A percentile compares a stretch with the other conserved stretches of the same genome.
phyloP scores from a whole-genome alignment of 176 grass and related monocot genomes.

The Aegilops sharonensis region DNA sequence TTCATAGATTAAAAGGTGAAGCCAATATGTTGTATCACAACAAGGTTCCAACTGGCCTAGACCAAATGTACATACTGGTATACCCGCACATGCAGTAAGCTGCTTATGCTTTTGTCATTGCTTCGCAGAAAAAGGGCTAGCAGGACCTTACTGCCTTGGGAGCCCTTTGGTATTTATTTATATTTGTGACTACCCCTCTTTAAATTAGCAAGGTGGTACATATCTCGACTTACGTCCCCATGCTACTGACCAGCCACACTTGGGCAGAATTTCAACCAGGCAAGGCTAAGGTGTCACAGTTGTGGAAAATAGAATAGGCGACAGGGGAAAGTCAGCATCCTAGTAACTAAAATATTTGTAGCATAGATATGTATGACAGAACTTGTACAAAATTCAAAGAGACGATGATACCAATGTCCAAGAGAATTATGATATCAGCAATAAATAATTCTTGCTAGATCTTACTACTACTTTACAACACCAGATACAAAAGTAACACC shows the following conservation, averaged over 20 bases:
- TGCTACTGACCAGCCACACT: background rate
- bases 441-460: background rate
- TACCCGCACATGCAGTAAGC: background rate
- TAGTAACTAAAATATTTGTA: background rate
- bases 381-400: background rate
- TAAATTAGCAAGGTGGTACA: background rate
- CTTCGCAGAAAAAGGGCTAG: background rate
- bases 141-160: background rate
- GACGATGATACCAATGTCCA: background rate
- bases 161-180: background rate
- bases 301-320: background rate
- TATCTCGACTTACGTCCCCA: background rate
- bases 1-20: conserved; percentile 1
- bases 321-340: background rate
- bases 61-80: background rate
- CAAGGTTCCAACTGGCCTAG: background rate
- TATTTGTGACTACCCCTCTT: background rate
- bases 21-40: background rate
- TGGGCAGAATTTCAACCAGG: background rate
- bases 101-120: background rate
- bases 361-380: background rate
- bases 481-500: background rate
- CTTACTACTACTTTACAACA: background rate
- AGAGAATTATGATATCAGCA: background rate
- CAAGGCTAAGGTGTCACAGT: background rate